Conservation (phyloP, 495 filamentous ascomycete species). For the Delitschia confertaspora region DNA sequence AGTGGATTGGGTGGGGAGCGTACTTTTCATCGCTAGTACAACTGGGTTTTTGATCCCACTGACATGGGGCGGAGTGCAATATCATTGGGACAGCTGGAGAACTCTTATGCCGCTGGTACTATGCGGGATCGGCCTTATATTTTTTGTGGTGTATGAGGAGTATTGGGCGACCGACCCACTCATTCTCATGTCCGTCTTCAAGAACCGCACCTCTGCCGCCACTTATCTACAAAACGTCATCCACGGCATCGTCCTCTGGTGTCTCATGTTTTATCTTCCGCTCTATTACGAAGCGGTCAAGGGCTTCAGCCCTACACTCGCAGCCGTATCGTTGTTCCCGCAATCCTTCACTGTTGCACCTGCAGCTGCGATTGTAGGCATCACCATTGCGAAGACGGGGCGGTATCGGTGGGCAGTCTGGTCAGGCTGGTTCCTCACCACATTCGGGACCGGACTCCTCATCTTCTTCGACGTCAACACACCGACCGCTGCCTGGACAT, state of each 20-base stretch:
- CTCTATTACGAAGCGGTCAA: slow-evolving; percentile 55
- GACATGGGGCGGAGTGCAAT: slow-evolving; percentile 47
- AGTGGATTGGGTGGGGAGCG: slow-evolving; percentile 35
- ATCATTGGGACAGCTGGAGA: slow-evolving; percentile 38
- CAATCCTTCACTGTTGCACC: slow-evolving; percentile 45
- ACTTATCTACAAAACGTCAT: slow-evolving; percentile 41
- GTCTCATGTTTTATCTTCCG: slow-evolving; percentile 50
- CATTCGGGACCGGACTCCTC: slow-evolving; percentile 39
- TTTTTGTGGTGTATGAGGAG: slow-evolving; percentile 16
- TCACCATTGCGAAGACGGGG: slow-evolving; percentile 37
- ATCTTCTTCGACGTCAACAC: slow-evolving; percentile 40
- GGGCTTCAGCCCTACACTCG: slow-evolving; percentile 41
- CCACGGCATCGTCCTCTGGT: slow-evolving; percentile 46
- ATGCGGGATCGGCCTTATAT: slow-evolving; percentile 11
- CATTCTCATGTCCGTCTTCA: slow-evolving; percentile 44
- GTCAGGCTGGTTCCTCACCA: slow-evolving; percentile 43
- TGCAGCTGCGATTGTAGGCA: slow-evolving; percentile 31
- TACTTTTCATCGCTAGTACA: slow-evolving; percentile 37
- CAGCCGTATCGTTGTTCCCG: slow-evolving; percentile 52
- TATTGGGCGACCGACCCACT: slow-evolving; percentile 42
- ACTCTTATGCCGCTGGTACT: slow-evolving; percentile 35
- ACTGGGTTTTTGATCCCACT: slow-evolving; percentile 44
- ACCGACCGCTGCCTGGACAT: slow-evolving; percentile 36
- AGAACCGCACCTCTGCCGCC: slow-evolving; percentile 36
- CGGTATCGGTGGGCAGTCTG: slow-evolving; percentile 44